Base-by-base conservation (phyloP, 495 filamentous ascomycete species). In the Aspergillus heteromorphus region DNA sequence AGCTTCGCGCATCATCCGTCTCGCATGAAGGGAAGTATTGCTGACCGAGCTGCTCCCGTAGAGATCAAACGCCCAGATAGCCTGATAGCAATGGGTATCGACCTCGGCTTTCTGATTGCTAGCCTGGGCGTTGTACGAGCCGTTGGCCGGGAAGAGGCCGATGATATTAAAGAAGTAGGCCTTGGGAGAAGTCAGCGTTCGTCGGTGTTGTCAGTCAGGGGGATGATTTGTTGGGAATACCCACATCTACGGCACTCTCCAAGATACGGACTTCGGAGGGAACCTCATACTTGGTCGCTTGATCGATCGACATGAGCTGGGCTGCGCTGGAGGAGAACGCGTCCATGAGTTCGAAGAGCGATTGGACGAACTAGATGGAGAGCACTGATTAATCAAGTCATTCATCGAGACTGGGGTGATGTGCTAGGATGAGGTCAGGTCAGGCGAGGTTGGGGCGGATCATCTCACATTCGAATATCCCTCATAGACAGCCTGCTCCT, bases 41-140 rank as follows among this genome's bases (percentile, higher is more conserved):
- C 30, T 8, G 2, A 18, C 17, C 16, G 23, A 20, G 13, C 10
- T 14, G 2, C n/a, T 20, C 20, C 14, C 42, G 0, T 10, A n/a
- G 9, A 21, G 11, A 29, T 47, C 43, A 17, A 47, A 47, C 9
- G 43, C 43, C 43, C 43, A 47, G 16, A 47, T 29, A 0, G 43
- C 43, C 43, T 47, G 43, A 16, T 29, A 47, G 43, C 43, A 47
- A 47, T 47, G 43, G 0, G 43, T 47, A 29, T 47, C 43, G 17
- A 47, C 43, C 13, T 47, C 21, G 1, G 43, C 43, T 21, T 47
- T 47, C 43, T 47, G 43, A 16, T 47, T 47, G 11, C 29, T 47
- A 16, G 43, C 43, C 43, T 47, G 43, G 21, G 43, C 23, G 43
- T 47, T 47, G 11, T 47, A 47, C 21, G 43, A 47, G 43, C 43